These are phyloP conservation scores for Sindora glabra DNA, from an alignment of 306 rosid genomes.

Conservation along the genomic window DNA sequence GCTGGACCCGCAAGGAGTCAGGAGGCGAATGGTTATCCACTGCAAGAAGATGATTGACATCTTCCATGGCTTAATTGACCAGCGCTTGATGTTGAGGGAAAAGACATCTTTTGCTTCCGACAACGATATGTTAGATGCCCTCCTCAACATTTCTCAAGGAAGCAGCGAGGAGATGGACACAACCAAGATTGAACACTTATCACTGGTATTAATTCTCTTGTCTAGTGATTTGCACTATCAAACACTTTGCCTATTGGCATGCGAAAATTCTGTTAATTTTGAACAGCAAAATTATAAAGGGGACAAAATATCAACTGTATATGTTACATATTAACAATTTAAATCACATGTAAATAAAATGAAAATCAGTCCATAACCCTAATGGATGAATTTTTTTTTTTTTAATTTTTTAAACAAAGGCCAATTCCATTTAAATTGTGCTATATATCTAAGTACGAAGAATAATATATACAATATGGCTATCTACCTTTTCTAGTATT, in stretches of 20 bases:
- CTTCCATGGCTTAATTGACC: neutral
- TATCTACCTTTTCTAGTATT: too few species aligned
- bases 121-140: conserved; percentile 32
- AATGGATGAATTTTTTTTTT: too few species aligned
- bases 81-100: conserved; percentile 25
- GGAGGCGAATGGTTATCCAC: neutral
- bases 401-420: neutral
- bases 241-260: neutral
- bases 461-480: too few species aligned
- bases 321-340: too few species aligned
- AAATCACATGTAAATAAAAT: too few species aligned
- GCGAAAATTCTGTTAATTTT: neutral
- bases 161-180: conserved; percentile 23
- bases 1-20: conserved; percentile 35
- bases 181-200: conserved; percentile 8
- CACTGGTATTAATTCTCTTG: conserved; percentile 10
- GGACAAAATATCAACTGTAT: too few species aligned
- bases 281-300: neutral
- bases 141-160: conserved; percentile 24
- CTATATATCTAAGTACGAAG: too few species aligned
- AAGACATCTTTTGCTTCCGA: neutral
- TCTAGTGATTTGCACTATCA: neutral
- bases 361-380: too few species aligned
- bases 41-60: conserved; percentile 3
- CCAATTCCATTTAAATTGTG: too few species aligned